These are phyloP conservation scores for Citrullus amarus DNA, from an alignment of 306 rosid genomes.

Conservation along the genomic window DNA sequence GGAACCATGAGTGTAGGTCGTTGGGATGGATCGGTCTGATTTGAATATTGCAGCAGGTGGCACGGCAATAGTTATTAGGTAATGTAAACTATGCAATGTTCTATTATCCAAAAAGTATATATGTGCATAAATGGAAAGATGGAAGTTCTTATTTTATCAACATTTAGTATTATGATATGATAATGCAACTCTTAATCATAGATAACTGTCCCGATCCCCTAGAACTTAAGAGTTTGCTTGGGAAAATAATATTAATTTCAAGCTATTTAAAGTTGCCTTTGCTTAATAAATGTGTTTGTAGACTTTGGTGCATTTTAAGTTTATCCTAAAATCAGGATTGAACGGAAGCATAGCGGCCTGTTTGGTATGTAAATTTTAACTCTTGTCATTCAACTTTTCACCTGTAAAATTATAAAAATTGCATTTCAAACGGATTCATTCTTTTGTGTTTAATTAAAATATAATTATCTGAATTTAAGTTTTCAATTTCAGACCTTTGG, in stretches of 20 bases:
- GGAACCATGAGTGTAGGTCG: neutral
- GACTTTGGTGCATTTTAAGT: neutral
- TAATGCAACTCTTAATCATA: slow-evolving; percentile 2
- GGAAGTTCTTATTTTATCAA: slow-evolving; percentile 13
- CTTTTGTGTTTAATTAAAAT: too few relatives aligned
- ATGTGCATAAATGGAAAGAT: slow-evolving; percentile 36
- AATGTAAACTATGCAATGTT: slow-evolving; percentile 21
- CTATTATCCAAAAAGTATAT: slow-evolving; percentile 21
- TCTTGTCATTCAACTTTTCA: too few relatives aligned
- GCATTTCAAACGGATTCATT: too few relatives aligned
- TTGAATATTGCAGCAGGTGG: slow-evolving; percentile 14
- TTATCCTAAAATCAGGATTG: neutral
- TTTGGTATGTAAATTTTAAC: neutral
- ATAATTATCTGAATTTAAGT: too few relatives aligned
- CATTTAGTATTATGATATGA: slow-evolving; percentile 5
- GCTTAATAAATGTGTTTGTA: neutral
- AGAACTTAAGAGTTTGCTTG: neutral
- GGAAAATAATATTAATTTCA: neutral
- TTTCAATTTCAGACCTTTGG: too few relatives aligned
- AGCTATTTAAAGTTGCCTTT: neutral
- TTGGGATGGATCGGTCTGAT: neutral
- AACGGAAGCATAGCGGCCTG: neutral
- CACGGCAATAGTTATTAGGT: slow-evolving; percentile 29
- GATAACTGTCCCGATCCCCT: neutral
- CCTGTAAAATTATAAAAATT: too few relatives aligned